Percentiles rank a stretch among this genome's conserved stretches.
These are phyloP conservation scores for Cladosporium halotolerans DNA, from an alignment of 2,329 filamentous ascomycete genomes.

Conservation along the genomic window DNA sequence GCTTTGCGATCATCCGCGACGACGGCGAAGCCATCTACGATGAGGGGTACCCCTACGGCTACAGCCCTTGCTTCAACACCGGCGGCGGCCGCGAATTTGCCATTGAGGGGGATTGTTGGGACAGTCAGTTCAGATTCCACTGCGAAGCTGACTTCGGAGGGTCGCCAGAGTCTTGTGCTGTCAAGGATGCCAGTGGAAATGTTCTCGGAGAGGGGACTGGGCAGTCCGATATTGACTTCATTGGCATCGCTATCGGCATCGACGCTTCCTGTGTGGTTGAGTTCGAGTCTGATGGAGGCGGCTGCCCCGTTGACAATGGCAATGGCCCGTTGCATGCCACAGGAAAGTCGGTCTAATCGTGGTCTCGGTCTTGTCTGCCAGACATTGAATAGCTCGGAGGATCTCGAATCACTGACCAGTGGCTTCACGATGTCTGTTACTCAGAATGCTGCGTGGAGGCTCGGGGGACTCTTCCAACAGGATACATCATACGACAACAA, in stretches of 20 bases:
- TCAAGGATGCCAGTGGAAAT: background rate
- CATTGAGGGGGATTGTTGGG: background rate
- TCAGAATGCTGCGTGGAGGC: too few species aligned
- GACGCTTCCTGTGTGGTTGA: background rate
- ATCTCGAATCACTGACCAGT: too few species aligned
- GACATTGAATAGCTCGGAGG: background rate
- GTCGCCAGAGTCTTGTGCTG: background rate
- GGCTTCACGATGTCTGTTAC: too few species aligned
- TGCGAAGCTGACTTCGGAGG: background rate
- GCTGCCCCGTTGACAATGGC: background rate
- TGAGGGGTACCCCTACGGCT: background rate
- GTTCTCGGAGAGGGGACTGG: background rate
- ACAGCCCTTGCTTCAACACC: background rate
- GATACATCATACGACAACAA: too few species aligned
- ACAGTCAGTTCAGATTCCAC: background rate
- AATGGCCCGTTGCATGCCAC: background rate
- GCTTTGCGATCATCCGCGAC: background rate
- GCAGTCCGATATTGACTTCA: background rate
- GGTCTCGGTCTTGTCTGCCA: background rate
- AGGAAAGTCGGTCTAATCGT: background rate
- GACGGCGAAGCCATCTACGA: conserved; percentile 1
- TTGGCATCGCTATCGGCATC: background rate
- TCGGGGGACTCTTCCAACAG: too few species aligned
- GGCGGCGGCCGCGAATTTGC: background rate
- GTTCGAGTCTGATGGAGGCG: background rate